phyloP scores from a whole-genome alignment of 305 asterid species.

The Rubia occidens region DNA sequence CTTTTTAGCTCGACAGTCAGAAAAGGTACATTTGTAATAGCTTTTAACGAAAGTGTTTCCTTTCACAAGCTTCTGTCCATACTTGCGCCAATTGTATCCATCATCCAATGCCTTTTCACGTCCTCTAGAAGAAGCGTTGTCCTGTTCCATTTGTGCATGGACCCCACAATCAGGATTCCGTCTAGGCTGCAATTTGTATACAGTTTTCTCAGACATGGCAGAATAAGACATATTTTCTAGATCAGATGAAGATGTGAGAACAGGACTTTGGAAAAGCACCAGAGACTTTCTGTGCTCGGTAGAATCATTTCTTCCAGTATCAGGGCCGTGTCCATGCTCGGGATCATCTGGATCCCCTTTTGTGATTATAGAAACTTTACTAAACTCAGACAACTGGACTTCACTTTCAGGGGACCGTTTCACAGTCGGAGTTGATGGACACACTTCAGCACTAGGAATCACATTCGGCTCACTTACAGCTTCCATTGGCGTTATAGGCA shows the following conservation, averaged over 20 bases:
- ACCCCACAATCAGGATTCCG: slow-evolving; percentile 52
- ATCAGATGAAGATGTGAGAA: slow-evolving; percentile 30
- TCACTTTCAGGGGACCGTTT: slow-evolving; percentile 14
- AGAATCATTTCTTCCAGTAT: slow-evolving; percentile 15
- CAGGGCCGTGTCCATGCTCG: slow-evolving; percentile 9
- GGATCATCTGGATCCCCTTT: slow-evolving; percentile 17
- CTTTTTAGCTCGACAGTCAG: slow-evolving; percentile 63
- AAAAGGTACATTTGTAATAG: slow-evolving; percentile 75
- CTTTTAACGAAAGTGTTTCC: slow-evolving; percentile 75
- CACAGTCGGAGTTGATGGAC: slow-evolving; percentile 4
- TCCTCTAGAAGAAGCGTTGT: slow-evolving; percentile 30
- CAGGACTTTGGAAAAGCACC: slow-evolving; percentile 28
- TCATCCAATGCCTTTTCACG: slow-evolving; percentile 57
- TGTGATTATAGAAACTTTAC: slow-evolving; percentile 22
- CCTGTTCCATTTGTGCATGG: slow-evolving; percentile 39
- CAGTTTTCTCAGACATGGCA: slow-evolving; percentile 40
- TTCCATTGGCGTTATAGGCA: slow-evolving; percentile 8
- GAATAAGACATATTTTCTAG: slow-evolving; percentile 34
- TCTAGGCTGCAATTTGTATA: slow-evolving; percentile 73
- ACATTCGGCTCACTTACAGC: slow-evolving; percentile 12
- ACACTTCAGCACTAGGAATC: slow-evolving; percentile 11
- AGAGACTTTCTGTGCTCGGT: slow-evolving; percentile 16
- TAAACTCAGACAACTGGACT: slow-evolving; percentile 19
- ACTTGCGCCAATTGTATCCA: slow-evolving; percentile 95
- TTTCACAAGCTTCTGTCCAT: slow-evolving; percentile 90